phyloP scores from a whole-genome alignment of 2,329 filamentous ascomycete species.

The Pseudogymnoascus sp. region DNA sequence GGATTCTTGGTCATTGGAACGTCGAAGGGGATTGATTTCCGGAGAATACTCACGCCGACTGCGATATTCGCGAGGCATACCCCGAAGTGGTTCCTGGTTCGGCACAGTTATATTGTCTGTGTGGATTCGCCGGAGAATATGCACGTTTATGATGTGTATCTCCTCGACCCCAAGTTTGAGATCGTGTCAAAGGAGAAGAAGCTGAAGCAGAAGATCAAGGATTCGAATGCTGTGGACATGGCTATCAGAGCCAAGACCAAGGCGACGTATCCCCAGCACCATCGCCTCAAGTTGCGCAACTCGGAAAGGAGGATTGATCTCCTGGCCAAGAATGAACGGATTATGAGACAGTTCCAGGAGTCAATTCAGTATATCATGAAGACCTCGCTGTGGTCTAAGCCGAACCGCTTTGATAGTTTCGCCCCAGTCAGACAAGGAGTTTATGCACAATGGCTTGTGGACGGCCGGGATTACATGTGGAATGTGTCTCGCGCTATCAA shows the following conservation, averaged over 20 bases:
- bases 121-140: slow-evolving; percentile 98
- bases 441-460: slow-evolving; percentile 93
- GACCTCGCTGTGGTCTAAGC: slow-evolving; percentile 73
- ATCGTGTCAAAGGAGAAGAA: slow-evolving; percentile 66
- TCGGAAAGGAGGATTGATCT: slow-evolving; percentile 88
- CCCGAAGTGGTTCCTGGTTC: slow-evolving; percentile 96
- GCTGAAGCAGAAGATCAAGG: slow-evolving; percentile 51
- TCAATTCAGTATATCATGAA: slow-evolving; percentile 81
- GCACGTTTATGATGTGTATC: slow-evolving; percentile 96
- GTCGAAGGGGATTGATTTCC: slow-evolving; percentile 78
- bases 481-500: slow-evolving; percentile 94
- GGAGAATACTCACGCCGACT: slow-evolving; percentile 68
- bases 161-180: slow-evolving; percentile 84
- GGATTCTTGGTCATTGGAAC: slow-evolving; percentile 89
- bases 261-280: slow-evolving; percentile 53
- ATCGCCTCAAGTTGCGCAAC: slow-evolving; percentile 80
- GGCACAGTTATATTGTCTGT: slow-evolving; percentile 94
- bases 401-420: slow-evolving; percentile 87
- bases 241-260: slow-evolving; percentile 35
- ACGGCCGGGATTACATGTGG: slow-evolving; percentile 98
- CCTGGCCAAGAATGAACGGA: slow-evolving; percentile 81
- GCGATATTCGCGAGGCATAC: slow-evolving; percentile 76
- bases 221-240: slow-evolving; percentile 54
- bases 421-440: slow-evolving; percentile 80
- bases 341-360: slow-evolving; percentile 86